A percentile compares a stretch with the other conserved stretches of the same genome.
phyloP scores from a whole-genome alignment of 2,329 filamentous ascomycete species.

The Karstenula rhodostoma region DNA sequence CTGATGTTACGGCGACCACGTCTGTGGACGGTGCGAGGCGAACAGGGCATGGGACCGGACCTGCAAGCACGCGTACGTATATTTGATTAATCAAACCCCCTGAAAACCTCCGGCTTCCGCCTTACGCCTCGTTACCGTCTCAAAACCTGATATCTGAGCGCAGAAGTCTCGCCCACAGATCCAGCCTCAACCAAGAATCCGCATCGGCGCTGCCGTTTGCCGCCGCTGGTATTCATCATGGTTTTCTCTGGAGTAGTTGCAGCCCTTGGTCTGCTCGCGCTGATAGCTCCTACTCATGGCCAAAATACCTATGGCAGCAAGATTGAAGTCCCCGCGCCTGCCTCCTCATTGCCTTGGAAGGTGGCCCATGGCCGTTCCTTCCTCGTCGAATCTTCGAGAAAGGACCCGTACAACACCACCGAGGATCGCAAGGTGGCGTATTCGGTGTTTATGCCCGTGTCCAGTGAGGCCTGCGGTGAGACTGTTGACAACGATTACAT shows the following conservation, averaged over 20 bases:
- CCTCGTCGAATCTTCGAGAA: constrained; percentile 8
- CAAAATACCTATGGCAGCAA: background rate
- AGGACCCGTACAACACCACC: constrained; percentile 12
- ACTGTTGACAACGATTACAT: constrained; percentile 33
- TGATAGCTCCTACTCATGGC: background rate
- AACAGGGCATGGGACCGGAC: background rate
- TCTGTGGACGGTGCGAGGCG: too few species aligned
- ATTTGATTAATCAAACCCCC: background rate
- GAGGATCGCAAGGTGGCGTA: constrained; percentile 12
- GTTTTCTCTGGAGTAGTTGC: constrained; percentile 2
- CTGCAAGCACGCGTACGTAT: constrained; percentile 6
- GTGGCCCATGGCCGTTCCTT: constrained; percentile 12
- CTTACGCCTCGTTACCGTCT: background rate
- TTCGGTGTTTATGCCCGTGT: constrained; percentile 33
- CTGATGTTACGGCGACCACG: background rate
- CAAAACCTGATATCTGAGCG: background rate
- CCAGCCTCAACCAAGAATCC: background rate
- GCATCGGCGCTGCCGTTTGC: background rate
- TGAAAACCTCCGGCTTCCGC: background rate
- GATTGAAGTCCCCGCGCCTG: constrained; percentile 10
- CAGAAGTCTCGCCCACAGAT: background rate
- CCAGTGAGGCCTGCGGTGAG: constrained; percentile 17
- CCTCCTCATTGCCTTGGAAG: background rate
- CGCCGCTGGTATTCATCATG: background rate
- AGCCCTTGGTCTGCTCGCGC: background rate